These are phyloP conservation scores for Monilinia laxa DNA, from an alignment of 2,329 filamentous ascomycete species.

Conservation along the genomic window DNA sequence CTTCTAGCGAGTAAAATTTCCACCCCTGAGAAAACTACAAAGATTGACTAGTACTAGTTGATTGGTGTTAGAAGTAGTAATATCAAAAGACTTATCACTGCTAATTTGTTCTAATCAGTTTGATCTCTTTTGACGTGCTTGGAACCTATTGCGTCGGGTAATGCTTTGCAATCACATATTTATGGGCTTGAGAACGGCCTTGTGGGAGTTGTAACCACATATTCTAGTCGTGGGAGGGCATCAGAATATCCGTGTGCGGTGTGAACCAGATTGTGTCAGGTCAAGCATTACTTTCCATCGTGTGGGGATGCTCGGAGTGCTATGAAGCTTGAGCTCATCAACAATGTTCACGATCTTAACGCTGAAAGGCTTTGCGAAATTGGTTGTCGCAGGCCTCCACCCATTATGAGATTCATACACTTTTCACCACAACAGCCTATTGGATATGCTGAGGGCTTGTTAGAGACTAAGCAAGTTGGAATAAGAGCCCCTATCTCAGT, in stretches of 20 bases:
- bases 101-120: not conserved
- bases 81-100: not conserved
- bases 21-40: not conserved
- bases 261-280: not conserved
- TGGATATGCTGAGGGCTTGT: not conserved
- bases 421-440: not conserved
- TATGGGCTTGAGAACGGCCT: not conserved
- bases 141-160: not conserved
- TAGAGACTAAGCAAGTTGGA: not conserved
- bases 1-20: not conserved
- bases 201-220: not conserved
- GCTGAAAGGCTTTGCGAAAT: not conserved
- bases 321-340: conserved; percentile 8
- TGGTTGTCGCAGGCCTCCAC: not conserved
- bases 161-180: not conserved
- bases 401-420: not conserved
- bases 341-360: not conserved
- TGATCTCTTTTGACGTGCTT: not conserved
- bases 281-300: not conserved
- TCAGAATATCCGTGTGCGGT: not conserved
- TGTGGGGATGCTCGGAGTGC: conserved; percentile 11
- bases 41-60: not conserved
- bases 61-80: not conserved
- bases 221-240: not conserved
- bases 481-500: not conserved